Base-by-base conservation (phyloP, 2,329 filamentous ascomycete genomes). In the Colletotrichum sp. region DNA sequence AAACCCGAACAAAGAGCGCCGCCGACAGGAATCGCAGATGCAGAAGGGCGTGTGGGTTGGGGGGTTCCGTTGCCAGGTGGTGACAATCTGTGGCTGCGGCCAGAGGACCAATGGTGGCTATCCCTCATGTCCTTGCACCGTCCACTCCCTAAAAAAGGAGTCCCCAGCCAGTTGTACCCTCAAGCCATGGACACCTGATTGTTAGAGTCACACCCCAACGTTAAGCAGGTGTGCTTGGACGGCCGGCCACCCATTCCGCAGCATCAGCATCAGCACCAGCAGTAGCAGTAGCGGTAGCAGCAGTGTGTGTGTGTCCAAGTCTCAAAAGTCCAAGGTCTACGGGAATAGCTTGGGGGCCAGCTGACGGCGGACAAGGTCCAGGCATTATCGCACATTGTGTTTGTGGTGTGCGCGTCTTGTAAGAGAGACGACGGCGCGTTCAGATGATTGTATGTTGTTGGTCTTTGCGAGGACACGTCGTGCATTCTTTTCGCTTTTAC, bases 91-190 rank as follows among this genome's bases (percentile, higher is more conserved):
- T 72, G 63, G 55, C 63, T 68, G 70, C 65, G 34, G 36, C 28
- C 30, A 39, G 34, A 22, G 22, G 44, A 34, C 39, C 16, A 27
- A n/a, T 34, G 57, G 52, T 72, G 63, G 63, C 22, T 52, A 52
- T 52, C 12, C 44, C 11, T 34, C 19, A 34, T 70, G 57, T 64
- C 39, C 71, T 59, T 70, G 66, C 12, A 61, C 61, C 57, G 61
- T 63, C 60, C 66, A 67, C 61, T 30, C 48, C 19, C 39, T 13
- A 66, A 74, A 74, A 60, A 65, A 74, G 72, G 60, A 71, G 48
- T 36, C n/a, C 22, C 60, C 32, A 61, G 52, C 55, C 11, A 61
- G 22, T 22, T 28, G 44, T 25, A 52, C n/a, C 12, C 12, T 22
- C 44, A 52, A 30, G 16, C 16, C 27, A 44, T 19, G 34, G 11